These are phyloP conservation scores for Murraya paniculata DNA, from an alignment of 345 rosid species.

Conservation along the genomic window DNA sequence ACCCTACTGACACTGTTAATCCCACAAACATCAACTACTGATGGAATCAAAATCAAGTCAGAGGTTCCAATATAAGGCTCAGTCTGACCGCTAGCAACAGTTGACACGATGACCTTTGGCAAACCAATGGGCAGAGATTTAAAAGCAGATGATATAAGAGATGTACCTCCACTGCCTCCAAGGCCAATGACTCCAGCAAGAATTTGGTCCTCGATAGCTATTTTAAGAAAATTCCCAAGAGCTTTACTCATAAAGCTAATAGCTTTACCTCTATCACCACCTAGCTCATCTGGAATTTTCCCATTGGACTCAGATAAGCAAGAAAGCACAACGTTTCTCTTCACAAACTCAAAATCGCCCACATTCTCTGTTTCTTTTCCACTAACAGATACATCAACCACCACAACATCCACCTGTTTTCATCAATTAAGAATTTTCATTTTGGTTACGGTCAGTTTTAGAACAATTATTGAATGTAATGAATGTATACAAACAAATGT, in stretches of 20 bases:
- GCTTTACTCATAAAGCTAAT: slow-evolving; percentile 65
- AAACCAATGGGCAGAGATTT: slow-evolving; percentile 68
- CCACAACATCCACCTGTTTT: slow-evolving; percentile 56
- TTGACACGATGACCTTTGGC: slow-evolving; percentile 83
- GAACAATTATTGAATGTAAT: neutral
- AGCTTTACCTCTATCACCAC: slow-evolving; percentile 71
- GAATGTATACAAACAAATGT: neutral
- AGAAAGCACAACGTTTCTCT: slow-evolving; percentile 57
- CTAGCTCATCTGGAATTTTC: slow-evolving; percentile 28
- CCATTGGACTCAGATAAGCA: slow-evolving; percentile 28
- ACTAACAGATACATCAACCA: slow-evolving; percentile 76
- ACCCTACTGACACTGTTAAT: slow-evolving; percentile 80
- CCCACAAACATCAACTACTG: slow-evolving; percentile 87
- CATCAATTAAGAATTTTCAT: neutral
- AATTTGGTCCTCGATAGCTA: slow-evolving; percentile 31
- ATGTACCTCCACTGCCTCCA: slow-evolving; percentile 93
- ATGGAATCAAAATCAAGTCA: slow-evolving; percentile 77
- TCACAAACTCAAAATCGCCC: slow-evolving; percentile 45
- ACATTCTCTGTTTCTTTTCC: slow-evolving; percentile 29
- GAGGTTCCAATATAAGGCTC: slow-evolving; percentile 80
- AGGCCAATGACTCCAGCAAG: slow-evolving; percentile 73
- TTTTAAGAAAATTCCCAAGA: slow-evolving; percentile 52
- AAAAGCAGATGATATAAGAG: slow-evolving; percentile 70
- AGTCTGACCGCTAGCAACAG: slow-evolving; percentile 89
- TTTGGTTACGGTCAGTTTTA: neutral